These are phyloP conservation scores for Baorangia bicolor DNA, from an alignment of 768 basidiomycete species.

Conservation along the genomic window DNA sequence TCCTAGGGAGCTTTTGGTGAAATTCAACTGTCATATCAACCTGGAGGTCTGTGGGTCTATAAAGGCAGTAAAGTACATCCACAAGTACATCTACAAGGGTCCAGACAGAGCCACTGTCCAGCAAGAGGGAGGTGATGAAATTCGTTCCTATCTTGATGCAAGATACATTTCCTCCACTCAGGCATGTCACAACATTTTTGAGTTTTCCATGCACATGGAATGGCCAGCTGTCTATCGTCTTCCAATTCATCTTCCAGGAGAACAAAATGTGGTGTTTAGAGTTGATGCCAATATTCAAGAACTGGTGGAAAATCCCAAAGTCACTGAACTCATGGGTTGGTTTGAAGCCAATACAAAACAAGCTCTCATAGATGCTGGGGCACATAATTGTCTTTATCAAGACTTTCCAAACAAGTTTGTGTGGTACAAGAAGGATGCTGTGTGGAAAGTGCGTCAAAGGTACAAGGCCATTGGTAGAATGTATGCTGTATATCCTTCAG, in stretches of 20 bases:
- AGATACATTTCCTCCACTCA: too few species aligned
- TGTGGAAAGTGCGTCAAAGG: conserved; percentile 33
- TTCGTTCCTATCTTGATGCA: neutral
- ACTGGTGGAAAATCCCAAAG: too few species aligned
- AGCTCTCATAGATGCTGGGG: neutral
- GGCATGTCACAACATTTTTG: conserved; percentile 1
- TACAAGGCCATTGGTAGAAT: conserved; percentile 9
- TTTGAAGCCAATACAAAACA: neutral
- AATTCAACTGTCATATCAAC: conserved; percentile 51
- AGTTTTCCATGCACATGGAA: too few species aligned
- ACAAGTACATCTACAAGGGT: too few species aligned
- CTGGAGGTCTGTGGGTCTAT: conserved; percentile 42
- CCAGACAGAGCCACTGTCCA: conserved; percentile 2
- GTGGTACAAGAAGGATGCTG: conserved; percentile 19
- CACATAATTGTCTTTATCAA: conserved; percentile 29
- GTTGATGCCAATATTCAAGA: too few species aligned
- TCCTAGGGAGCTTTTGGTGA: conserved; percentile 20
- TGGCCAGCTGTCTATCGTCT: too few species aligned
- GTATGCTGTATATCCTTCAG: conserved; percentile 19
- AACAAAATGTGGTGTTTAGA: too few species aligned
- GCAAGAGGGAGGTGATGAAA: neutral
- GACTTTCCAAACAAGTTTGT: conserved; percentile 35
- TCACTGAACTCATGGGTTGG: too few species aligned
- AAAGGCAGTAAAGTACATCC: too few species aligned
- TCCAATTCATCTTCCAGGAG: too few species aligned